Evolutionary conservation across 176 grass and related monocot genomes (phyloP).

Genomic region (Saccharum officinarum): DNA sequence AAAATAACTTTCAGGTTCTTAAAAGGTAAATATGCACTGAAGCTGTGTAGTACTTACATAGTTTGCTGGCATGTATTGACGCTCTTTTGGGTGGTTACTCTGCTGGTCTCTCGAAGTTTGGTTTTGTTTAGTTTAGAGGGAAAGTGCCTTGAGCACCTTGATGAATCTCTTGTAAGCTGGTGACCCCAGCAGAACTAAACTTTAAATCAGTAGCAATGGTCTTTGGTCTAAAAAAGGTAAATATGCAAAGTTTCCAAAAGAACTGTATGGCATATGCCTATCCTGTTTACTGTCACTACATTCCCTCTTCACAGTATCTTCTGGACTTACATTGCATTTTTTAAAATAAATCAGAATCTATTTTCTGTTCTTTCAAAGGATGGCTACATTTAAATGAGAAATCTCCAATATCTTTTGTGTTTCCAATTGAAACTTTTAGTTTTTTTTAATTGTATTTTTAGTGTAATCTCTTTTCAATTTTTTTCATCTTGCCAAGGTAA

Average conservation of each 20-base stretch:
- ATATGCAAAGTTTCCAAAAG: not conserved
- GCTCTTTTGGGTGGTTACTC: not conserved
- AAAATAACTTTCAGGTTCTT: slow-evolving; percentile 7
- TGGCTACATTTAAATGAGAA: not conserved
- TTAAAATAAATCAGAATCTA: not conserved
- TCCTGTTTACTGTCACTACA: not conserved
- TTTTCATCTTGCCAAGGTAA: slow-evolving; percentile 56
- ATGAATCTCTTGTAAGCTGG: not conserved
- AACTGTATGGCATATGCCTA: not conserved
- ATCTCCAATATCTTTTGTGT: not conserved
- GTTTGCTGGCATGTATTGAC: not conserved
- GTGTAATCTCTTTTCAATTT: not conserved
- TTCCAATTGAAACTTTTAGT: not conserved
- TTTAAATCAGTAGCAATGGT: not conserved
- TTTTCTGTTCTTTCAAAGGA: not conserved
- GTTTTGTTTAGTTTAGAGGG: not conserved
- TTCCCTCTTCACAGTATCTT: not conserved
- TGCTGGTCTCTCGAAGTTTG: not conserved
- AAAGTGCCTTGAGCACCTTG: not conserved
- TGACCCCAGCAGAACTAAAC: not conserved
- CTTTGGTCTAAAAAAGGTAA: not conserved
- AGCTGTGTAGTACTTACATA: not conserved
- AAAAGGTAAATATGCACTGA: not conserved
- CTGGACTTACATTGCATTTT: not conserved
- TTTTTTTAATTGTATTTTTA: not conserved